Conservation (phyloP, 176 grass and related monocot genomes). For the Miscanthus lutarioriparius region DNA sequence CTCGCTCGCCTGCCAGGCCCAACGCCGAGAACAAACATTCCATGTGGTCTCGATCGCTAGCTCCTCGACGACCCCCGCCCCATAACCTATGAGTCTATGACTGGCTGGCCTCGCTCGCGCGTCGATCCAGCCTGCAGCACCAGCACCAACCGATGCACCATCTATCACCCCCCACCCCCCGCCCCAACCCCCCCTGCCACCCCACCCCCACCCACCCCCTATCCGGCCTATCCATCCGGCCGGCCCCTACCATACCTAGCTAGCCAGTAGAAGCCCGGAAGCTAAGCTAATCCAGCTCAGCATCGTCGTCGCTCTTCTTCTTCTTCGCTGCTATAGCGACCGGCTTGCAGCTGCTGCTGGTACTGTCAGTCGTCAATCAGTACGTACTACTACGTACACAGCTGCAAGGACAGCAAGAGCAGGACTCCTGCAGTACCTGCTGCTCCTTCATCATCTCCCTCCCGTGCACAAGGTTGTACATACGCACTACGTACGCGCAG, state of each 20-base stretch:
- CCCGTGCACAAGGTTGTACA: no score
- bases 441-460: neutral
- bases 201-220: no score
- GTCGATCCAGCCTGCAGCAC: no score
- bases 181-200: no score
- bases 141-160: neutral
- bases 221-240: neutral
- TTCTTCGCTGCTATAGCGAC: neutral
- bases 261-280: no score
- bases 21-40: slow-evolving; percentile 34
- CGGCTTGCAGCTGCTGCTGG: neutral
- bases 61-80: neutral
- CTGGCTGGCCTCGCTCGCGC: no score
- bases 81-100: no score
- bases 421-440: neutral
- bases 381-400: no score
- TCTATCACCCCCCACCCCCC: no score
- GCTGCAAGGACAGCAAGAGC: neutral
- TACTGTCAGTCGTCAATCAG: neutral
- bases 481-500: no score
- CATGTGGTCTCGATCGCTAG: slow-evolving; percentile 38
- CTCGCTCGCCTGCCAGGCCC: slow-evolving; percentile 6
- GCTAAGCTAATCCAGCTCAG: neutral
- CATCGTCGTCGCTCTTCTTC: neutral
- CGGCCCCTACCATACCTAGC: neutral